phyloP scores from a whole-genome alignment of 2,329 filamentous ascomycete species.

The Proliferodiscus dingleyae region DNA sequence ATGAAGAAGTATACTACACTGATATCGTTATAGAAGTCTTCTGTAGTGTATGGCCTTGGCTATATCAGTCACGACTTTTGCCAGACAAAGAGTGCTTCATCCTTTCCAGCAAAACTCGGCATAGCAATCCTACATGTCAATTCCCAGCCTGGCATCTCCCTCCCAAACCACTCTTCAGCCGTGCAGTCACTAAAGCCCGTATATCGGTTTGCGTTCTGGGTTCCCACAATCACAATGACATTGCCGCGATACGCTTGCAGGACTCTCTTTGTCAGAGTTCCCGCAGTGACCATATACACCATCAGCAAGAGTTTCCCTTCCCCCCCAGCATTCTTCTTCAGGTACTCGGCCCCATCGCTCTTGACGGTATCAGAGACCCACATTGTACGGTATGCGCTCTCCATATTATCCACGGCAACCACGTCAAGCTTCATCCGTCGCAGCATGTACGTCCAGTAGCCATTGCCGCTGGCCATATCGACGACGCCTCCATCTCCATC shows the following conservation, averaged over 20 bases:
- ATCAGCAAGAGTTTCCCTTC: slow-evolving; percentile 58
- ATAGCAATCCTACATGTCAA: slow-evolving; percentile 60
- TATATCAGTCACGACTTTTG: slow-evolving; percentile 9
- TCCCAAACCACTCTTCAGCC: slow-evolving; percentile 62
- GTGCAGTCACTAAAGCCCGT: slow-evolving; percentile 61
- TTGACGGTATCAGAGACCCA: slow-evolving; percentile 66
- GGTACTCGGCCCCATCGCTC: slow-evolving; percentile 54
- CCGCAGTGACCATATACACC: slow-evolving; percentile 65
- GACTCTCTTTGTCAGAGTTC: slow-evolving; percentile 59
- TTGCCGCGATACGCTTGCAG: slow-evolving; percentile 58
- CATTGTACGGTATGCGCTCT: slow-evolving; percentile 61
- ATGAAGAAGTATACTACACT: no score
- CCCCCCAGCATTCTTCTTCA: slow-evolving; percentile 45
- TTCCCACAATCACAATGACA: slow-evolving; percentile 66
- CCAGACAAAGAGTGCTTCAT: slow-evolving; percentile 67
- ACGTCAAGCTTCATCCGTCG: slow-evolving; percentile 52
- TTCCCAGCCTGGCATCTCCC: slow-evolving; percentile 52
- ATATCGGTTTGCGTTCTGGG: slow-evolving; percentile 70
- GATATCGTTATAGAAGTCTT: no score
- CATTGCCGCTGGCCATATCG: slow-evolving; percentile 67
- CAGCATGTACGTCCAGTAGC: slow-evolving; percentile 72
- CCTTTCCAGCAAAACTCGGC: slow-evolving; percentile 72
- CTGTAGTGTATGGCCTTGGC: no score
- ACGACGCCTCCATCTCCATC: slow-evolving; percentile 44
- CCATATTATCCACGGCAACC: slow-evolving; percentile 60